Base-by-base conservation (phyloP, 352 stramenopile genomes). In the Pythium volutum region DNA sequence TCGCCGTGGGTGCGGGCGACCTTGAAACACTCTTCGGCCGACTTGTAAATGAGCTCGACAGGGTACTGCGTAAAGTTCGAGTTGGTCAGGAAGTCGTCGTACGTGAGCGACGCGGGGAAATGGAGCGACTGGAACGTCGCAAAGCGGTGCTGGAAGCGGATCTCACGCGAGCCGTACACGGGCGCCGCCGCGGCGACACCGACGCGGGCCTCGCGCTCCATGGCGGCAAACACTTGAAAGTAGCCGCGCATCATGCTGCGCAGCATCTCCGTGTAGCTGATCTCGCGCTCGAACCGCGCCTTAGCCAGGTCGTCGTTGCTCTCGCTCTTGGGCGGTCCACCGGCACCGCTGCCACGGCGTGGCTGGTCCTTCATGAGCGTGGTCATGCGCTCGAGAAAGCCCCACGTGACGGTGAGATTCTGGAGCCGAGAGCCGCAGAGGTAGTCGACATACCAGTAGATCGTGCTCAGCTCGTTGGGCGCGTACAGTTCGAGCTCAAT, bases 381-480 rank as follows among this genome's bases (percentile, higher is more conserved):
- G 25, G 85, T 86, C 77, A 95, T 78, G 51, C 90, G 90, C 48
- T 95, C 77, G 4, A 95, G 71, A 59, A 95, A 93, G 31, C 73
- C 76, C 81, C 85, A 91, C 43, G 83, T 90, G 27, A 88, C 73
- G 5, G 76, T 89, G 22, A 95, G 61, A 53, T 92, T 95, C 55
- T 95, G 85, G 7, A 95, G 74, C 10, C 85, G 81, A 29, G 83
- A 87, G n/a, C 85, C 83, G 45, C 86, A 70, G 58, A 96, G 69
- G 60, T 91, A 96, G 71, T 96, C 87, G 38, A 93, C 54, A 59
- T 95, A 95, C 85, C 85, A 95, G 62, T 88, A 95, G 31, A 91
- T 73, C 25, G 76, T 90, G 51, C 74, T 77, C 62, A 81, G 76
- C 51, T 95, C 85, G 15, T 78, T 77, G 20, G 75, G 70, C n/a